Evolutionary conservation across 2,329 filamentous ascomycete species (phyloP), one percentile per base, ranked within the genome.

Genomic region (Claviceps citrina): DNA sequence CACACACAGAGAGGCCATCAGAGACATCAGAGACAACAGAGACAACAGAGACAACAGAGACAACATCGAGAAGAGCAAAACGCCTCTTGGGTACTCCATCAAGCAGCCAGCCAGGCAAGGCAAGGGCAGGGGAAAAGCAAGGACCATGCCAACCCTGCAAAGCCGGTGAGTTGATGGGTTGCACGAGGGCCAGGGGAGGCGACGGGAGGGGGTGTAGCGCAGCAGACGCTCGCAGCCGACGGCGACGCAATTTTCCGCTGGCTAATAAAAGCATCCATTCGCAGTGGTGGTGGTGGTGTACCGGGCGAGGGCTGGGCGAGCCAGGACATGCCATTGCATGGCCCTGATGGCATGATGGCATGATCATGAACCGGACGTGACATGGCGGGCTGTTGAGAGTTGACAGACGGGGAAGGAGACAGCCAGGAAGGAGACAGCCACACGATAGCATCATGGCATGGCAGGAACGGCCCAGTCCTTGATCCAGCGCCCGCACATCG

Each of bases 111-210:
- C 25, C 31, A 39, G 26, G 36, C 20, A 24, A 39, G 33, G 38
- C 41, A 37, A n/a, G n/a, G 27, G 37, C 24, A n/a, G 38, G 9
- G 35, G 31, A 15, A 8, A 33, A 20, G 32, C 33, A 19, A 44
- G 34, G 24, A 36, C 33, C 25, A 44, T 38, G 30, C 31, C 30
- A 33, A 40, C 38, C 33, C 38, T 43, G 38, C 34, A 35, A 35
- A 26, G 38, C 31, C 34, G 42, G 36, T 35, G 42, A 38, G 39
- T 44, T 41, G 13, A 39, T n/a, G 27, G 7, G 42, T 41, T 5
- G 35, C 42, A 44, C 42, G 22, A 38, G 34, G 28, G 33, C 16
- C 5, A 24, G 8, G 22, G 8, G 8, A 8, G 22, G 22, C 5
- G 22, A 8, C 5, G 22, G 22, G 22, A 8, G 28, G 35, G 28